phyloP scores from a whole-genome alignment of 345 rosid species.

The Leavenworthia alabamica region DNA sequence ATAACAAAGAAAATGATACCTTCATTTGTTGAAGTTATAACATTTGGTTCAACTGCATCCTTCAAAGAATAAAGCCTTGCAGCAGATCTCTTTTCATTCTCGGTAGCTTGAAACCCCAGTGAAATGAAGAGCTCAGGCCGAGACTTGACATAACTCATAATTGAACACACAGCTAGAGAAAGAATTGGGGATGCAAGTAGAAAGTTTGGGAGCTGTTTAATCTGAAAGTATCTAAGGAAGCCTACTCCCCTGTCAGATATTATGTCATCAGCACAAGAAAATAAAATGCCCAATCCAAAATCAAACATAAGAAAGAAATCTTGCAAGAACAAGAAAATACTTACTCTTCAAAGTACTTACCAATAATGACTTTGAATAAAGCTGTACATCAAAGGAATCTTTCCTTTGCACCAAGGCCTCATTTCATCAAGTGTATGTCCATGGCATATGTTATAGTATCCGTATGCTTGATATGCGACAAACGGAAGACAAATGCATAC shows the following conservation, averaged over 20 bases:
- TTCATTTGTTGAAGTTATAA: constrained; percentile 10
- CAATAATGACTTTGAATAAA: constrained; percentile 86
- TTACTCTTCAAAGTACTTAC: constrained; percentile 33
- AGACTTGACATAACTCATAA: constrained; percentile 47
- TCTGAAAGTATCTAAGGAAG: constrained; percentile 74
- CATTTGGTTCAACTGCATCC: constrained; percentile 14
- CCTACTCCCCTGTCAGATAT: constrained; percentile 72
- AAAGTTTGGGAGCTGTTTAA: constrained; percentile 91
- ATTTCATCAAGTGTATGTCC: constrained; percentile 44
- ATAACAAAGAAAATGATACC: neutral
- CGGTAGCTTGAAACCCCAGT: constrained; percentile 54
- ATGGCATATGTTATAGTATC: constrained; percentile 61
- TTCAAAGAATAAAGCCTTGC: constrained; percentile 31
- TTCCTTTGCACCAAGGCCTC: constrained; percentile 89
- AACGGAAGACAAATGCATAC: constrained; percentile 63
- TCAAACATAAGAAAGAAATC: neutral
- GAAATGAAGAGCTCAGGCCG: constrained; percentile 50
- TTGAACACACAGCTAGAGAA: constrained; percentile 59
- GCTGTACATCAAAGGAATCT: constrained; percentile 68
- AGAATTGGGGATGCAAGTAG: constrained; percentile 87
- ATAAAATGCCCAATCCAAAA: neutral
- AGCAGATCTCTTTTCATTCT: constrained; percentile 36
- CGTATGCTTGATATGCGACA: constrained; percentile 76
- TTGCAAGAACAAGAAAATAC: constrained; percentile 2
- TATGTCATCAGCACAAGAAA: neutral